Percentiles rank a stretch among this genome's conserved stretches.
Conservation (phyloP, 192 early-diverging fungal genomes). For the Ambispora gerdemannii region DNA sequence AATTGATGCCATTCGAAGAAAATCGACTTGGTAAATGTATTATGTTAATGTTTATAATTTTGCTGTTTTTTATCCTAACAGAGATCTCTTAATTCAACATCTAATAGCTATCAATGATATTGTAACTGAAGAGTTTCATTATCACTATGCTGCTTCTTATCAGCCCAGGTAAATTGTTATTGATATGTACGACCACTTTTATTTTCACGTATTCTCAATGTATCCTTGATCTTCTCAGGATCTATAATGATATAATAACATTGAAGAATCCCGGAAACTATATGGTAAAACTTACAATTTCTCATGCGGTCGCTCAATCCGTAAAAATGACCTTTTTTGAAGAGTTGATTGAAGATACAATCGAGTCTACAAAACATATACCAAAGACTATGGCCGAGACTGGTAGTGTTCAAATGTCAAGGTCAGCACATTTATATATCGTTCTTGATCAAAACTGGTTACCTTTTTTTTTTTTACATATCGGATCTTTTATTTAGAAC, state of each 20-base stretch:
- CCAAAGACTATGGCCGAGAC: constrained; percentile 91
- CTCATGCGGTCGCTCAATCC: constrained; percentile 92
- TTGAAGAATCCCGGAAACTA: constrained; percentile 73
- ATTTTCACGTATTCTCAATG: constrained; percentile 2
- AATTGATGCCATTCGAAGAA: constrained; percentile 70
- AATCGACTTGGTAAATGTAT: constrained; percentile 58
- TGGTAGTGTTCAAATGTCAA: constrained; percentile 87
- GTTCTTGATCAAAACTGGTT: background rate
- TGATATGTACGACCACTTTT: background rate
- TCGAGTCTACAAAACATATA: constrained; percentile 81
- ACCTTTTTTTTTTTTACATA: background rate
- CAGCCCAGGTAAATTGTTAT: constrained; percentile 48
- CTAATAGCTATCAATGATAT: constrained; percentile 60
- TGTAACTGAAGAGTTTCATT: constrained; percentile 79
- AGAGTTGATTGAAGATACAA: constrained; percentile 87
- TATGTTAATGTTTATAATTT: constrained; percentile 35
- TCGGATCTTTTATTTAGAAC: constrained; percentile 55
- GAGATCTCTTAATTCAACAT: too few relatives aligned
- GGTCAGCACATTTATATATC: constrained; percentile 35
- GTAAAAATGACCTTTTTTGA: constrained; percentile 94
- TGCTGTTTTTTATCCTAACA: too few relatives aligned
- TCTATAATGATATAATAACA: constrained; percentile 89
- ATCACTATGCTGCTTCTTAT: constrained; percentile 66
- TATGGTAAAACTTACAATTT: constrained; percentile 91
- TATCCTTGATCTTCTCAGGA: constrained; percentile 46